A percentile compares a stretch with the other conserved stretches of the same genome.
Conservation (phyloP, 2,329 filamentous ascomycete genomes). For the Thelonectria discophora region DNA sequence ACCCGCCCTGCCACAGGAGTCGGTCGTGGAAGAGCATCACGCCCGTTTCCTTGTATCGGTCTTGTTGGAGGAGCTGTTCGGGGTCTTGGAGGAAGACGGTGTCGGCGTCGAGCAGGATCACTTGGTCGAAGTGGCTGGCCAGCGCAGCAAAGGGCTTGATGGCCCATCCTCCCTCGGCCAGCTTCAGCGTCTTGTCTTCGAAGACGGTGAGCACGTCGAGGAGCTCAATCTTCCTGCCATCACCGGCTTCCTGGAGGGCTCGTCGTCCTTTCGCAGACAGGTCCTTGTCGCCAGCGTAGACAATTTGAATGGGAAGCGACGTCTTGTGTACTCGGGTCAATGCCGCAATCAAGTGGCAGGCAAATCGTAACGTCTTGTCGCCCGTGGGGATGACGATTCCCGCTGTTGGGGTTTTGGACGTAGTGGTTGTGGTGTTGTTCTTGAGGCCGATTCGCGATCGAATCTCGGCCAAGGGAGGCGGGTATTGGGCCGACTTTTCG, state of each 20-base stretch:
- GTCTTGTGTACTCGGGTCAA: conserved; percentile 44
- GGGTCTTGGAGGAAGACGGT: conserved; percentile 51
- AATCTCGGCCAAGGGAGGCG: conserved; percentile 29
- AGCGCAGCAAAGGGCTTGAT: conserved; percentile 54
- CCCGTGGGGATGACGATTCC: conserved; percentile 51
- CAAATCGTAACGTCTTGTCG: conserved; percentile 45
- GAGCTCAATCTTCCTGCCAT: conserved; percentile 39
- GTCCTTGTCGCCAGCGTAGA: conserved; percentile 49
- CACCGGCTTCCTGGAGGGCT: conserved; percentile 34
- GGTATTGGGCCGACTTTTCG: background rate
- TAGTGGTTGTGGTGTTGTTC: conserved; percentile 19
- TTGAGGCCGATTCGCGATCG: conserved; percentile 25
- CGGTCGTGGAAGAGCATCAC: conserved; percentile 53
- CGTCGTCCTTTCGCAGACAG: conserved; percentile 39
- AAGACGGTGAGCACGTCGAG: conserved; percentile 48
- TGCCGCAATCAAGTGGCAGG: conserved; percentile 48
- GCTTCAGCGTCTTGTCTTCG: conserved; percentile 43
- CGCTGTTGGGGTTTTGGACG: conserved; percentile 20
- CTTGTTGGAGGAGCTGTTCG: conserved; percentile 44
- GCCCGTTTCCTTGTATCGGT: conserved; percentile 45
- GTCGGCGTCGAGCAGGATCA: conserved; percentile 52
- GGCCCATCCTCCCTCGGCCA: conserved; percentile 49
- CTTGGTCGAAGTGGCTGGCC: conserved; percentile 48
- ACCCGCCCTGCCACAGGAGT: conserved; percentile 49
- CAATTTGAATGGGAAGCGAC: conserved; percentile 47